These are phyloP conservation scores for Phytophthora pistaciae DNA, from an alignment of 352 stramenopile species.

Conservation along the genomic window DNA sequence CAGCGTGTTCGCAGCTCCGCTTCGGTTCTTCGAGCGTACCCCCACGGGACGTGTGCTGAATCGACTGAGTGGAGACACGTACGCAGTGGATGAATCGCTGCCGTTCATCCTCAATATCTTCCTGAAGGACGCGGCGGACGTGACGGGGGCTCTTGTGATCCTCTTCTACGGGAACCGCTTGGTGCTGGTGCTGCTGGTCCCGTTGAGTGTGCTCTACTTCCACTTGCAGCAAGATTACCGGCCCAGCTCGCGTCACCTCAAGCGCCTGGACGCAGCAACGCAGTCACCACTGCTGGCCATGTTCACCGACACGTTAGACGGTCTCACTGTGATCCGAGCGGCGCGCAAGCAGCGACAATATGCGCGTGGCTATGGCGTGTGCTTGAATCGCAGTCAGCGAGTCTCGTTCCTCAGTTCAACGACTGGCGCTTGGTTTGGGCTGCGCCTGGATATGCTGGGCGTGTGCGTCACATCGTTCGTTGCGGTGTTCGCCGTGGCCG, in stretches of 20 bases:
- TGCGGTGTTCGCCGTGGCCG: constrained; percentile 75
- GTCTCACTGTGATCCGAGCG: constrained; percentile 70
- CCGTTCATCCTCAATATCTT: constrained; percentile 93
- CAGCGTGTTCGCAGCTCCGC: constrained; percentile 61
- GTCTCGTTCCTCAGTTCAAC: constrained; percentile 81
- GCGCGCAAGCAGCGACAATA: constrained; percentile 60
- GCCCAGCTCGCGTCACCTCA: constrained; percentile 77
- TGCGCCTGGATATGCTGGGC: constrained; percentile 87
- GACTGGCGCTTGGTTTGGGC: constrained; percentile 84
- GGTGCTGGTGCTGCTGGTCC: constrained; percentile 78
- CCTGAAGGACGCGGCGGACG: constrained; percentile 79
- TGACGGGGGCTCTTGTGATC: constrained; percentile 77
- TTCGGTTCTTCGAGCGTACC: constrained; percentile 79
- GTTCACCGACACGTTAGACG: constrained; percentile 83
- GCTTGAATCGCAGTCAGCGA: constrained; percentile 75
- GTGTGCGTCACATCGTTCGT: constrained; percentile 88
- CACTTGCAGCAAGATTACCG: constrained; percentile 72
- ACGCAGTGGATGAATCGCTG: constrained; percentile 86
- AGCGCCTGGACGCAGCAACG: constrained; percentile 71
- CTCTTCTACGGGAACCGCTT: constrained; percentile 84
- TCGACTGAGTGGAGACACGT: constrained; percentile 83
- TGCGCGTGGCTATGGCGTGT: constrained; percentile 41
- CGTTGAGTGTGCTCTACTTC: constrained; percentile 76
- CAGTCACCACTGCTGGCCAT: constrained; percentile 80
- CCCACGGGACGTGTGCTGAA: constrained; percentile 81